Evolutionary conservation across 306 rosid species (phyloP), one percentile per base, ranked within the genome.

Genomic region (Biancaea sappan): DNA sequence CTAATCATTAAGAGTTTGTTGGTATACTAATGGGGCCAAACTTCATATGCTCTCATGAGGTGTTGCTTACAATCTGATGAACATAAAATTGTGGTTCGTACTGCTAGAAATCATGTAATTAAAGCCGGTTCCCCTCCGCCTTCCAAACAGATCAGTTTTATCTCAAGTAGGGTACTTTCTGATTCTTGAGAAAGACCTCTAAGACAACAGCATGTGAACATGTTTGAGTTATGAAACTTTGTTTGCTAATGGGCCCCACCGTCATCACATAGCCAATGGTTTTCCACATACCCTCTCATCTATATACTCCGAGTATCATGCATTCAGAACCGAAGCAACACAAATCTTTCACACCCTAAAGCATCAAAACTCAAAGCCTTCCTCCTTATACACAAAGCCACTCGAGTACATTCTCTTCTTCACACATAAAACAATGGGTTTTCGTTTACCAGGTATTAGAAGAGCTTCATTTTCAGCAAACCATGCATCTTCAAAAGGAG

Each of bases 191-290:
- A 80, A 43, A 43, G 21, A 40, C 46, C 80, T 80, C 73, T 26
- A 44, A 65, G 69, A 79, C 83, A 79, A 68, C 59, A 54, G 47
- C 84, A 74, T 58, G 85, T 85, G 88, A 77, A 12, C 64, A 52
- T 48, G 38, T 41, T 9, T 41, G n/a, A 43, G 1, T 3, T 22
- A 54, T 37, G n/a, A 58, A 62, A n/a, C 31, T 19, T 47, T 66
- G 76, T 81, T 72, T 58, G 8, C 3, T 12, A 6, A 4, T 75
- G 25, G 69, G 61, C 54, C 65, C 77, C 19, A 64, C 1, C 47
- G 8, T 8, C 40, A 35, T 18, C 34, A 28, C 24, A 5, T 31
- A 31, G 34, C 34, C 34, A 31, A 31, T 31, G 2, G 5, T 56
- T 81, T 32, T 34, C 4, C 68, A 26, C 4, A 9, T 14, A 53